A percentile compares a stretch with the other conserved stretches of the same genome.
Conservation (phyloP, 2,329 filamentous ascomycete genomes). For the Trichophyton equinum region DNA sequence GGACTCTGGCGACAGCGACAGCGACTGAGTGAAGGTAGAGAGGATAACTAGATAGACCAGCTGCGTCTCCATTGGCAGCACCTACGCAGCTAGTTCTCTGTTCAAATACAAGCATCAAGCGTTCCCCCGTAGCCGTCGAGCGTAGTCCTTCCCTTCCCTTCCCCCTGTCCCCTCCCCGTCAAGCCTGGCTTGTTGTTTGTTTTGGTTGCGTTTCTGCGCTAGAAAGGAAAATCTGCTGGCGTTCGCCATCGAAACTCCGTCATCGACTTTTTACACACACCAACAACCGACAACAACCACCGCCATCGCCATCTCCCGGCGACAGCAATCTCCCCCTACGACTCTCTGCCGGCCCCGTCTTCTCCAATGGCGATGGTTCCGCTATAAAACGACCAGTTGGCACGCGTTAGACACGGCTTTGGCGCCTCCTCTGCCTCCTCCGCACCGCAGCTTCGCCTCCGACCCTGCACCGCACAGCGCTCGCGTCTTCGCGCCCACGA, state of each 20-base stretch:
- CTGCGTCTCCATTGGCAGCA: too few relatives aligned
- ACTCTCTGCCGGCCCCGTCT: not conserved
- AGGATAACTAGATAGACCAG: too few relatives aligned
- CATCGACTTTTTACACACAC: not conserved
- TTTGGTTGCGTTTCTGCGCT: not conserved
- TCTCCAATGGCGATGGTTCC: not conserved
- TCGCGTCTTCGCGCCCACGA: not conserved
- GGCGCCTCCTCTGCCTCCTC: not conserved
- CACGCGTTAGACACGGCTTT: not conserved
- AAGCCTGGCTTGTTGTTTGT: not conserved
- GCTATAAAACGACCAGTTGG: not conserved
- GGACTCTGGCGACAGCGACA: conserved; percentile 4
- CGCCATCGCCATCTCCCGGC: too few relatives aligned
- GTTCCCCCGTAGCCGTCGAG: too few relatives aligned
- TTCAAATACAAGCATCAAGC: too few relatives aligned
- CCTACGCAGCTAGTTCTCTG: too few relatives aligned
- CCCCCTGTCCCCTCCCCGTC: not conserved
- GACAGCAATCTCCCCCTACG: not conserved
- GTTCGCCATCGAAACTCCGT: not conserved
- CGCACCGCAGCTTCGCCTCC: not conserved
- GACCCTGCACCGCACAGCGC: too few relatives aligned
- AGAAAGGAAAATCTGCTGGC: not conserved
- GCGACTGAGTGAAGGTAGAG: not conserved
- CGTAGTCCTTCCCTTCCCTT: too few relatives aligned
- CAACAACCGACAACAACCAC: not conserved